Evolutionary conservation across 1,284 basidiomycete genomes (phyloP).

Genomic region (Tilletia caries): DNA sequence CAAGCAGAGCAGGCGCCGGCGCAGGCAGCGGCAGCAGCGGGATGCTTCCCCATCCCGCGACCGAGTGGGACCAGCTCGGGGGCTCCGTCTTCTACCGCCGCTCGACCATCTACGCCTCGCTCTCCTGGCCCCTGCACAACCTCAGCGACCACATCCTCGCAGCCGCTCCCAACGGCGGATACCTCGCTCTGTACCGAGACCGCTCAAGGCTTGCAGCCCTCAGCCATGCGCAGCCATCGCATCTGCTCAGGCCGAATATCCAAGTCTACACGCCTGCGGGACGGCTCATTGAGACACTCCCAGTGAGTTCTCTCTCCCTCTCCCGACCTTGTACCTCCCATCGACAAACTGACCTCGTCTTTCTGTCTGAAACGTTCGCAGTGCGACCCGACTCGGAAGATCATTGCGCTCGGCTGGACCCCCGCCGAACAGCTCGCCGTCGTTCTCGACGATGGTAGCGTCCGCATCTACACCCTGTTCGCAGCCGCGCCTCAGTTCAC

Average conservation of each 20-base stretch:
- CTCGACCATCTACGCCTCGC: slow-evolving; percentile 72
- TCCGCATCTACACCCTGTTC: slow-evolving; percentile 80
- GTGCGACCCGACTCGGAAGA: slow-evolving; percentile 73
- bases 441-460: slow-evolving; percentile 85
- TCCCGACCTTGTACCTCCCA: slow-evolving; percentile 46
- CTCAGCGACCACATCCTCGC: slow-evolving; percentile 76
- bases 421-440: slow-evolving; percentile 74
- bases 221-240: slow-evolving; percentile 59
- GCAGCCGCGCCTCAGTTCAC: slow-evolving; percentile 12
- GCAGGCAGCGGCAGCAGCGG: neutral
- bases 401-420: slow-evolving; percentile 79
- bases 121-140: slow-evolving; percentile 74
- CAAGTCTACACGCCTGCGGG: slow-evolving; percentile 59
- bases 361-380: slow-evolving; percentile 53
- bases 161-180: slow-evolving; percentile 80
- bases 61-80: slow-evolving; percentile 10
- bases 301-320: slow-evolving; percentile 26
- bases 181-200: slow-evolving; percentile 84
- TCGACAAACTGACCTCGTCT: slow-evolving; percentile 44
- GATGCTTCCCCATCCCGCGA: slow-evolving; percentile 4
- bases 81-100: slow-evolving; percentile 58
- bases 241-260: slow-evolving; percentile 65
- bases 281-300: slow-evolving; percentile 54
- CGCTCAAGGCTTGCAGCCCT: slow-evolving; percentile 74
- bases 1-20: neutral